These are phyloP conservation scores for Suhomyces chickasaworum DNA, from an alignment of 1,139 yeast genomes.

Conservation along the genomic window DNA sequence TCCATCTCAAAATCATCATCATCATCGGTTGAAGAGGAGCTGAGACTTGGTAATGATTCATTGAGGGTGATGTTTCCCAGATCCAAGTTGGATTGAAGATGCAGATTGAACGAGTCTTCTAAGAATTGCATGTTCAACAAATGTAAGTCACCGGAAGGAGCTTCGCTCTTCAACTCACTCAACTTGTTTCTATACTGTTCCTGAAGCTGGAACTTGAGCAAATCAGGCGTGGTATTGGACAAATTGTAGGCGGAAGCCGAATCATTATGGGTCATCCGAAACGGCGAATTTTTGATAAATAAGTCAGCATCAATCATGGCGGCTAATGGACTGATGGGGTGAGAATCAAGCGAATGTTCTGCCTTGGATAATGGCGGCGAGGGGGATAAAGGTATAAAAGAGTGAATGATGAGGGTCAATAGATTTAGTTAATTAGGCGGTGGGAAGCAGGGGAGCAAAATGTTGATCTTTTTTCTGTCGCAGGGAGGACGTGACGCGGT, in stretches of 20 bases:
- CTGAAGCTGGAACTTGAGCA: constrained; percentile 48
- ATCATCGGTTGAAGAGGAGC: constrained; percentile 18
- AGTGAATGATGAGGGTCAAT: not conserved
- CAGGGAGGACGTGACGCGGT: constrained; percentile 5
- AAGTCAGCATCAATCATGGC: constrained; percentile 39
- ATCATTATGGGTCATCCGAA: constrained; percentile 35
- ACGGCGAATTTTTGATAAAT: constrained; percentile 42
- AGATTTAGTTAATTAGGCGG: constrained; percentile 1
- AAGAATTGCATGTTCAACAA: constrained; percentile 27
- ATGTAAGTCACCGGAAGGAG: constrained; percentile 18
- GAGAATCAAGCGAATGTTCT: not conserved
- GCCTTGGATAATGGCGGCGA: not conserved
- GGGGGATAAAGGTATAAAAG: not conserved
- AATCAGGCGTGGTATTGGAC: constrained; percentile 44
- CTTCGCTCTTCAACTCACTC: constrained; percentile 24
- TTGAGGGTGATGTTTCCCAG: constrained; percentile 29
- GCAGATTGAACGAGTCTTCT: constrained; percentile 39
- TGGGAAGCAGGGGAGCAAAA: not conserved
- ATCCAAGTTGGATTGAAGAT: constrained; percentile 39
- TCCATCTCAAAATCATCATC: constrained; percentile 23
- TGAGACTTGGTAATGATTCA: constrained; percentile 20
- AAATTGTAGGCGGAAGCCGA: constrained; percentile 29
- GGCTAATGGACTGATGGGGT: not conserved
- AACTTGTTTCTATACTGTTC: constrained; percentile 40
- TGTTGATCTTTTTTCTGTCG: constrained; percentile 6